These are phyloP conservation scores for Collybiopsis luxurians DNA, from an alignment of 768 basidiomycete species.

Conservation along the genomic window DNA sequence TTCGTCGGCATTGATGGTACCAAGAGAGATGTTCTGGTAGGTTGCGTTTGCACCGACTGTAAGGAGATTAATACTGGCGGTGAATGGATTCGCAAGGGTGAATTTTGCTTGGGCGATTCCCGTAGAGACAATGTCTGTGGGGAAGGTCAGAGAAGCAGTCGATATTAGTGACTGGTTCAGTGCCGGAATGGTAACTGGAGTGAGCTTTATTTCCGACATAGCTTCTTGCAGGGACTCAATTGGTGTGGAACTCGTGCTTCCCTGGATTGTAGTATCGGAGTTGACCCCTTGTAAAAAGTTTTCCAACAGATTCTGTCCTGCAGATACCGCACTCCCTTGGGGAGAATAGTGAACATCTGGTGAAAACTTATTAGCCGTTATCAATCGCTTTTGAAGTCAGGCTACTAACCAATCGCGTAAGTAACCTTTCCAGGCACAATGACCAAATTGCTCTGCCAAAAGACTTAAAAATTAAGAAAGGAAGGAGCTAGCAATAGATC, in stretches of 20 bases:
- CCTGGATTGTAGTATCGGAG: constrained; percentile 53
- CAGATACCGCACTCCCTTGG: constrained; percentile 47
- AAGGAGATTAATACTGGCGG: constrained; percentile 66
- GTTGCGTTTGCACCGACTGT: constrained; percentile 50
- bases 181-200: constrained; percentile 63
- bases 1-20: constrained; percentile 53
- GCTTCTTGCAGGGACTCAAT: constrained; percentile 61
- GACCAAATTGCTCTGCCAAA: constrained; percentile 45
- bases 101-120: constrained; percentile 60
- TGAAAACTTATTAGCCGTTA: not conserved
- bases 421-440: constrained; percentile 56
- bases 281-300: constrained; percentile 67
- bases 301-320: constrained; percentile 57
- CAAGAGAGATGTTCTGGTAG: constrained; percentile 54
- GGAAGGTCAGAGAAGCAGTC: constrained; percentile 56
- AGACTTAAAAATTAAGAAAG: not conserved
- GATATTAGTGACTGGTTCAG: constrained; percentile 60
- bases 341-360: constrained; percentile 61
- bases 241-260: constrained; percentile 51
- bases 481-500: constrained; percentile 15
- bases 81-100: constrained; percentile 65
- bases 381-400: not conserved
- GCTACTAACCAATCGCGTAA: constrained; percentile 49
- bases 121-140: constrained; percentile 56
- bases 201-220: constrained; percentile 56